Evolutionary conservation across 140 eudicot genomes (phyloP).

Genomic region (Stevia rebaudiana): DNA sequence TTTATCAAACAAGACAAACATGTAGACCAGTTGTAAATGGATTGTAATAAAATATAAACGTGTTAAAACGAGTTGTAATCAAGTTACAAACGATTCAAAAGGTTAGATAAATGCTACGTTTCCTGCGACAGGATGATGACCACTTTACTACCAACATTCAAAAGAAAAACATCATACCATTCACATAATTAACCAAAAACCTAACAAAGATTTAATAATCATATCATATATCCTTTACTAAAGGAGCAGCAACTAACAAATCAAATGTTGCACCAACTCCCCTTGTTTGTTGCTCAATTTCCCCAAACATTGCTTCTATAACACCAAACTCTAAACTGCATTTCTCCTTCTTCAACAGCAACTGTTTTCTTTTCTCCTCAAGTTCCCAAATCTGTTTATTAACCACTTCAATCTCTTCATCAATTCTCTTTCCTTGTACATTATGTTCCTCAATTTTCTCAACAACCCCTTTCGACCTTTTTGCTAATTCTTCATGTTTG

Average conservation of each 20-base stretch:
- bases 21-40: too few species aligned
- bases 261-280: slow-evolving; percentile 30
- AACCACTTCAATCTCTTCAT: slow-evolving; percentile 36
- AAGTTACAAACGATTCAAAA: too few species aligned
- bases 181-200: slow-evolving; percentile 12
- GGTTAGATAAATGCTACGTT: too few species aligned
- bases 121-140: too few species aligned
- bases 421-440: slow-evolving; percentile 20
- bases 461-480: slow-evolving; percentile 13
- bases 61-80: too few species aligned
- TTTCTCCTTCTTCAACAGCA: slow-evolving; percentile 16
- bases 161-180: slow-evolving; percentile 6
- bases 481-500: slow-evolving; percentile 33
- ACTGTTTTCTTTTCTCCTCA: slow-evolving; percentile 29
- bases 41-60: too few species aligned
- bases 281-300: slow-evolving; percentile 18
- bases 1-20: too few species aligned
- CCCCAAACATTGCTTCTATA: slow-evolving; percentile 22
- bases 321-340: slow-evolving; percentile 26
- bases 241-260: slow-evolving; percentile 36
- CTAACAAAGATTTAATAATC: not conserved
- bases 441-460: slow-evolving; percentile 26
- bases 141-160: slow-evolving; percentile 8
- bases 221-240: not conserved
- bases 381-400: slow-evolving; percentile 38